Conservation (phyloP, 2,329 filamentous ascomycete genomes). For the Venturia carpophila region DNA sequence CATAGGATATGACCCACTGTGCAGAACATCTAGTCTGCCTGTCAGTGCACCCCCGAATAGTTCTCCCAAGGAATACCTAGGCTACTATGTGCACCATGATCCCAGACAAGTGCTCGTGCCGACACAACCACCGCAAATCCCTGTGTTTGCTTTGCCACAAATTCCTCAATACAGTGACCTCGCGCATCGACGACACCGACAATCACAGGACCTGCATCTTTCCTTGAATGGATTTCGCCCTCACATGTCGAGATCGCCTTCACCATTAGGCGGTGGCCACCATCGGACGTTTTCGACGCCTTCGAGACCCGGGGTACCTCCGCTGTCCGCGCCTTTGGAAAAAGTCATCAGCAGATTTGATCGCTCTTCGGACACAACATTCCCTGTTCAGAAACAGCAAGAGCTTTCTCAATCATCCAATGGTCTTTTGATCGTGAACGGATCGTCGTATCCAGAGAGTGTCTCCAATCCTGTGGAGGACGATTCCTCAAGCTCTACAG, state of each 20-base stretch:
- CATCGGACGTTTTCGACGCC: slow-evolving; percentile 34
- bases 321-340: slow-evolving; percentile 8
- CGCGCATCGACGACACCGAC: slow-evolving; percentile 36
- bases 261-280: slow-evolving; percentile 37
- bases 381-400: slow-evolving; percentile 20
- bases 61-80: slow-evolving; percentile 43
- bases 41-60: slow-evolving; percentile 25
- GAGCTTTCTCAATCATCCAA: slow-evolving; percentile 26
- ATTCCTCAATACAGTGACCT: slow-evolving; percentile 34
- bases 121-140: slow-evolving; percentile 9
- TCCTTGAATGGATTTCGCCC: slow-evolving; percentile 15
- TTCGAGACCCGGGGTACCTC: neutral
- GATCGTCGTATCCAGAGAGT: slow-evolving; percentile 26
- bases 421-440: slow-evolving; percentile 35
- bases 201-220: slow-evolving; percentile 12
- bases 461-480: slow-evolving; percentile 2
- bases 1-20: slow-evolving; percentile 10
- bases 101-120: slow-evolving; percentile 30
- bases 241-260: slow-evolving; percentile 37
- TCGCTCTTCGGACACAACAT: slow-evolving; percentile 18
- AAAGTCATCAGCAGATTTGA: neutral
- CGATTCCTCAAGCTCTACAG: slow-evolving; percentile 3
- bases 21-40: slow-evolving; percentile 18
- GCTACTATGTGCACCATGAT: slow-evolving; percentile 40
- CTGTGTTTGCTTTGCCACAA: slow-evolving; percentile 25